Evolutionary conservation across 768 basidiomycete species (phyloP), one percentile per base, ranked within the genome.

Genomic region (Calvatia gigantea): DNA sequence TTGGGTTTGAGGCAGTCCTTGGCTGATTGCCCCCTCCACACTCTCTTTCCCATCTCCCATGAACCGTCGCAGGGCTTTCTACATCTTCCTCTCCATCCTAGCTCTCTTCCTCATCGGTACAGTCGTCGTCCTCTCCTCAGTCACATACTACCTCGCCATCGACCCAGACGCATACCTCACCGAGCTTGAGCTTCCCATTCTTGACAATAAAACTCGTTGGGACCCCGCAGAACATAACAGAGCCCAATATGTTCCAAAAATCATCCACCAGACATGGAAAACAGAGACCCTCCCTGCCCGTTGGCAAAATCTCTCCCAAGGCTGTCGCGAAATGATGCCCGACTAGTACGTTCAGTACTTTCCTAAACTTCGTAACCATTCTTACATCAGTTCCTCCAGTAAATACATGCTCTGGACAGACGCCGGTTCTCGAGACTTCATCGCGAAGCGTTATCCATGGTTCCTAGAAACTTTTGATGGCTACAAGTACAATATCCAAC

Each of bases 201-300:
- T 78, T 54, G 73, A 77, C 69, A 77, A 79, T 61, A 70, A 74
- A 23, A 77, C 80, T 41, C 80, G 83, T 44, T 84, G 80, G 80
- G 87, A 88, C 65, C 81, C 85, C 23, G 68, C 85, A 3, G 75
- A 81, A 23, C 80, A 84, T 61, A 79, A 76, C 56, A 75, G 78
- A 59, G 73, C 82, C 35, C 90, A 97, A 65, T 83, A 80, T 61
- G 85, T 98, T 33, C 97, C 95, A 2, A 82, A 92, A 48, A 91
- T 99, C 56, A 82, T 99, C 45, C 97, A 99, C 71, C 96, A 98
- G 81, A 98, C 97, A 21, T 99, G 97, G 97, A 97, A 95, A 77
- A 85, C 89, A 8, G 88, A 95, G 52, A 82, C 81, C 0, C 76
- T 99, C 21, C 97, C 97, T 2, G 71, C 76, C 41, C 80, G 82